These are phyloP conservation scores for Pterocarpus macrocarpus DNA, from an alignment of 306 rosid genomes.

Conservation along the genomic window DNA sequence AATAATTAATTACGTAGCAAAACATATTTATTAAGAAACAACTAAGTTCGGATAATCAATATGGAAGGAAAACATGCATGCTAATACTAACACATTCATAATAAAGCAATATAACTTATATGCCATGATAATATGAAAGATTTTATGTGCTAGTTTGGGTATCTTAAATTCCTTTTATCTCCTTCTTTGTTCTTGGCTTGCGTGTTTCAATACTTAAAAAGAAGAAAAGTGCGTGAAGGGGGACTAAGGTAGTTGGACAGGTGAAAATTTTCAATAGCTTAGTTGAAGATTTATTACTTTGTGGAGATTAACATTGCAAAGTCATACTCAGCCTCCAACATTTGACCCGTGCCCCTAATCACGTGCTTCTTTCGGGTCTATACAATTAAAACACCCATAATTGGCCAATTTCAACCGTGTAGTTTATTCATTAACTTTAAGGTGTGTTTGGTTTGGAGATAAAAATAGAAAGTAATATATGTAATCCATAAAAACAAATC, in stretches of 20 bases:
- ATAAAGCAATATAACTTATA: neutral
- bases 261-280: conserved; percentile 24
- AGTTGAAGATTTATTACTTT: conserved; percentile 27
- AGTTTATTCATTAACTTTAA: no score
- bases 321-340: conserved; percentile 6
- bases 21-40: conserved; percentile 3
- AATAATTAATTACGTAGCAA: neutral
- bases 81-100: neutral
- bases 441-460: no score
- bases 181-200: neutral
- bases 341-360: conserved; percentile 3
- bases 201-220: conserved; percentile 11
- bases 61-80: conserved; percentile 5
- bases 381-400: no score
- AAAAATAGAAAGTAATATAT: no score
- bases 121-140: neutral
- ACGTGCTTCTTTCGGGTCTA: neutral
- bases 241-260: conserved; percentile 27
- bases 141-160: neutral
- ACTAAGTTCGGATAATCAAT: conserved; percentile 21
- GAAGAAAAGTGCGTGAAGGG: conserved; percentile 8
- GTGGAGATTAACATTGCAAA: neutral
- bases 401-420: no score
- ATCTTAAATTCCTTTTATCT: neutral
- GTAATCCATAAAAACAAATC: no score